phyloP scores from a whole-genome alignment of 345 rosid genomes.

The Populus pruinosa region DNA sequence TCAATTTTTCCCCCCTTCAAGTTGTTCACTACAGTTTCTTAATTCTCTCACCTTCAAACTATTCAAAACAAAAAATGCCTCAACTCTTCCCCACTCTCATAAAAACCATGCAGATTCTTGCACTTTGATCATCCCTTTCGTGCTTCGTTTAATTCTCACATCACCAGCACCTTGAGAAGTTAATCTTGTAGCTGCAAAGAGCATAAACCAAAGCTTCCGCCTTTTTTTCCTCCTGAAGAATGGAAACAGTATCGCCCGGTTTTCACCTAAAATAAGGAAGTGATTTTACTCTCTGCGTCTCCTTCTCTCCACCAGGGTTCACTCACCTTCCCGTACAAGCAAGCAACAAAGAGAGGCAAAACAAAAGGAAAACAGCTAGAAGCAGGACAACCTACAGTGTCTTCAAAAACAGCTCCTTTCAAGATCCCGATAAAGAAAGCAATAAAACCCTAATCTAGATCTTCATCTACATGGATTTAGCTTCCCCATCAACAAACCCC shows the following conservation, averaged over 20 bases:
- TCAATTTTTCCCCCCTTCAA: not conserved
- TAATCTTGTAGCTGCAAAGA: not conserved
- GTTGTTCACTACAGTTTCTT: not conserved
- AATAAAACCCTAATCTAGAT: conserved; percentile 24
- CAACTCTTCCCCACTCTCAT: no score
- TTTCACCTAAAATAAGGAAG: not conserved
- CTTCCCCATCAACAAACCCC: conserved; percentile 17
- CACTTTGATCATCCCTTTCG: conserved; percentile 7
- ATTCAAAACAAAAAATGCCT: not conserved
- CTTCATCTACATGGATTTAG: conserved; percentile 22
- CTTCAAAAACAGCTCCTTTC: not conserved
- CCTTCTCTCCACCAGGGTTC: not conserved
- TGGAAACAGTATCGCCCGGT: not conserved
- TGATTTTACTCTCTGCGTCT: not conserved
- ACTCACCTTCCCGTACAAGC: not conserved
- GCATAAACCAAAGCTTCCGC: not conserved
- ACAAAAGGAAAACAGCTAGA: not conserved
- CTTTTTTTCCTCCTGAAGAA: not conserved
- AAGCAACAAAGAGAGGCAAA: not conserved
- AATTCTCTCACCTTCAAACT: not conserved
- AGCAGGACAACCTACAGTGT: not conserved
- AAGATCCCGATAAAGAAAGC: conserved; percentile 8
- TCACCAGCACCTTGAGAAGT: not conserved
- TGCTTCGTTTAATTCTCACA: not conserved
- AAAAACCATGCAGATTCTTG: conserved; percentile 18